A percentile compares a stretch with the other conserved stretches of the same genome.
Conservation (phyloP, 116 monocot genomes). For the Dioscorea cayenensis region DNA sequence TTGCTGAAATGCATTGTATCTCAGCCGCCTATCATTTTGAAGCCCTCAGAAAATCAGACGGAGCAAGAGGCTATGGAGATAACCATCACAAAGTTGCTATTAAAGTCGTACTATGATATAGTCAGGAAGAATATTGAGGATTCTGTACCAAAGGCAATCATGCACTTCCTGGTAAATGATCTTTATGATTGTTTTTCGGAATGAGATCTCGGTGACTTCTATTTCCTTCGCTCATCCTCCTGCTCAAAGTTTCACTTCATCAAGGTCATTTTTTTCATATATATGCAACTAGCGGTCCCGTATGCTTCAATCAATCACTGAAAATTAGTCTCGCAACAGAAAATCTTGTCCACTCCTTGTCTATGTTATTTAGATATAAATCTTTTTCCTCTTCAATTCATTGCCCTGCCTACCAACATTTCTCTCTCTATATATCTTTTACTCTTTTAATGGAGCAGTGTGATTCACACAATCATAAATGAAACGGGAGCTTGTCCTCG, state of each 20-base stretch:
- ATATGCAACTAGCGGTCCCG: too few relatives aligned
- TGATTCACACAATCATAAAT: too few relatives aligned
- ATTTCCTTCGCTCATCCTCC: neutral
- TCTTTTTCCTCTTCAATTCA: too few relatives aligned
- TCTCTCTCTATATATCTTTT: too few relatives aligned
- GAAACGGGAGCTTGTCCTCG: neutral
- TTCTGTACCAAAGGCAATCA: conserved; percentile 90
- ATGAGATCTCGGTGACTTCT: neutral
- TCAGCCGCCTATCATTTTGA: conserved; percentile 83
- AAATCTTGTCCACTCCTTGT: too few relatives aligned
- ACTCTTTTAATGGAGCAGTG: too few relatives aligned
- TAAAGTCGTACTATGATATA: conserved; percentile 98
- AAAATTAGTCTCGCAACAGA: too few relatives aligned
- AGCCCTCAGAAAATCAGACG: conserved; percentile 83
- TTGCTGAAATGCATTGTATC: conserved; percentile 4
- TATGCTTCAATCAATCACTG: too few relatives aligned
- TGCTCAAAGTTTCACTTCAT: too few relatives aligned
- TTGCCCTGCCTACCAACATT: too few relatives aligned
- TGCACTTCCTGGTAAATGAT: conserved; percentile 90
- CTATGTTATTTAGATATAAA: too few relatives aligned
- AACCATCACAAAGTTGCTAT: conserved; percentile 78
- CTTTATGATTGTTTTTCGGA: neutral
- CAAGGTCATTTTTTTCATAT: too few relatives aligned
- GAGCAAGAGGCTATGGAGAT: conserved; percentile 95
- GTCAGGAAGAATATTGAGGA: conserved; percentile 97